phyloP scores from a whole-genome alignment of 2,329 filamentous ascomycete genomes.

The Trichoderma arundinaceum region DNA sequence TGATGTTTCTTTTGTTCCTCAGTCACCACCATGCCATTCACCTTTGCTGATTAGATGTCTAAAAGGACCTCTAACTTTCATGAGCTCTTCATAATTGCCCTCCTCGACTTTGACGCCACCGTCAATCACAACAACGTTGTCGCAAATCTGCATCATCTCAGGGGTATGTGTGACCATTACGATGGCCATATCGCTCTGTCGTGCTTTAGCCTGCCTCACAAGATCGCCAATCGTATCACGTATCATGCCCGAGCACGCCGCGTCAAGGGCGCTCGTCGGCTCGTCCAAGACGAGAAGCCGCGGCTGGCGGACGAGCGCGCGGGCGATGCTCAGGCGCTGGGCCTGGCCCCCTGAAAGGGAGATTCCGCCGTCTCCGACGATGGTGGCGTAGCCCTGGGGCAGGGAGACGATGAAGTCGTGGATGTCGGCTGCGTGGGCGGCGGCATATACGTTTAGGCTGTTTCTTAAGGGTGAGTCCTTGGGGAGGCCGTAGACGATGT shows the following conservation, averaged over 20 bases:
- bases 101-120: slow-evolving; percentile 68
- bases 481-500: slow-evolving; percentile 80
- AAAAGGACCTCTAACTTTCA: slow-evolving; percentile 53
- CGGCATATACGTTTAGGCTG: slow-evolving; percentile 52
- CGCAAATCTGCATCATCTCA: slow-evolving; percentile 86
- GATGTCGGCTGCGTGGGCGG: slow-evolving; percentile 67
- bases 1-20: not conserved
- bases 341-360: slow-evolving; percentile 80
- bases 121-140: slow-evolving; percentile 75
- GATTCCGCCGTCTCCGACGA: slow-evolving; percentile 77
- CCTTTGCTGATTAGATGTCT: slow-evolving; percentile 52
- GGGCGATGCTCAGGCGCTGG: slow-evolving; percentile 80
- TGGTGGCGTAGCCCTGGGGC: slow-evolving; percentile 63
- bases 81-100: slow-evolving; percentile 69
- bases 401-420: slow-evolving; percentile 78
- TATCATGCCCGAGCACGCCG: slow-evolving; percentile 67
- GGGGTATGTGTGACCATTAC: slow-evolving; percentile 81
- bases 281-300: slow-evolving; percentile 82
- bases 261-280: slow-evolving; percentile 81
- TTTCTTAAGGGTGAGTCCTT: slow-evolving; percentile 58
- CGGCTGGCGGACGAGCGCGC: slow-evolving; percentile 75
- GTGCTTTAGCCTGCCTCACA: slow-evolving; percentile 43
- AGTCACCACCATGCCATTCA: slow-evolving; percentile 30
- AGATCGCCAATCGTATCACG: slow-evolving; percentile 65
- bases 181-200: slow-evolving; percentile 62